phyloP scores from a whole-genome alignment of 148 eudicot species.

The Camellia lanceoleosa region DNA sequence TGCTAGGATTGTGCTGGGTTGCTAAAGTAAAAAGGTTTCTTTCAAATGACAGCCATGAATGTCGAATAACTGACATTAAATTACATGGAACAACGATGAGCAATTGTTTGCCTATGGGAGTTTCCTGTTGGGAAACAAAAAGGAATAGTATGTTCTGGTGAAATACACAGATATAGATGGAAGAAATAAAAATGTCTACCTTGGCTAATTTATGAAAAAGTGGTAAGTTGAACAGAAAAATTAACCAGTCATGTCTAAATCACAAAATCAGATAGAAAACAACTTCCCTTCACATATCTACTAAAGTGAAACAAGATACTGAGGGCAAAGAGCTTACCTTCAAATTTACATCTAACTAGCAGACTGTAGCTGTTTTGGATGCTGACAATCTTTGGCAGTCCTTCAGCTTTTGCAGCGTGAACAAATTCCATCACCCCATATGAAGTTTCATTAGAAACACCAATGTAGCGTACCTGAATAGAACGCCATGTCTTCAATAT shows the following conservation, averaged over 20 bases:
- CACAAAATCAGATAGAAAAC: conserved; percentile 1
- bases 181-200: background rate
- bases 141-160: background rate
- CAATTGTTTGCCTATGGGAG: background rate
- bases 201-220: too few relatives aligned
- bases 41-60: background rate
- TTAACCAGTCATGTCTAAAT: background rate
- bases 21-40: background rate
- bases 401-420: conserved; percentile 83
- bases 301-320: background rate
- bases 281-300: background rate
- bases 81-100: background rate
- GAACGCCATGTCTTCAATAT: background rate
- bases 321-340: conserved; percentile 47
- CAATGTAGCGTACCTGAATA: conserved; percentile 81
- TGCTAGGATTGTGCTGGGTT: background rate
- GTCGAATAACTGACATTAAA: background rate
- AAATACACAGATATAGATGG: background rate
- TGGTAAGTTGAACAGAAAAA: background rate
- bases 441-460: conserved; percentile 95
- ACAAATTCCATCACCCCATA: conserved; percentile 98
- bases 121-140: background rate
- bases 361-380: conserved; percentile 87
- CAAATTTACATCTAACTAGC: conserved; percentile 71
- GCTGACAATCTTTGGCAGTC: conserved; percentile 89